Evolutionary conservation across 2,329 filamentous ascomycete genomes (phyloP).

Genomic region (Penicillium rolfsii): DNA sequence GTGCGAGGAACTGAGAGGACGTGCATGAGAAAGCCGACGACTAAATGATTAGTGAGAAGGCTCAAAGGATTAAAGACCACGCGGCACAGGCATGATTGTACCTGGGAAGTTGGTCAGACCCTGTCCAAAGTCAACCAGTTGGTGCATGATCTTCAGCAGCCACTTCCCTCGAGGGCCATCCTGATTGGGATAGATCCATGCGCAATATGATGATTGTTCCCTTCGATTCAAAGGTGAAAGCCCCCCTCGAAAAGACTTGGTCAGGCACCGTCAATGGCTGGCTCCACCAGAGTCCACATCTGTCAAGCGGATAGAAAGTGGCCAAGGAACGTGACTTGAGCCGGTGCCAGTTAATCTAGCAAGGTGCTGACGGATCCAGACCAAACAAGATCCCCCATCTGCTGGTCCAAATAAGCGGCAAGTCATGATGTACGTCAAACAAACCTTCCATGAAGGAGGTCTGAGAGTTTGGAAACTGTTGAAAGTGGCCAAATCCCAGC

Average conservation of each 20-base stretch:
- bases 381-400: too few relatives aligned
- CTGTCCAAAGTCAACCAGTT: neutral
- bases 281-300: neutral
- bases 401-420: neutral
- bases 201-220: neutral
- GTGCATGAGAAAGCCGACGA: neutral
- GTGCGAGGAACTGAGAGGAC: constrained; percentile 5
- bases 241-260: neutral
- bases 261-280: neutral
- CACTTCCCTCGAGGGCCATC: neutral
- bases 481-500: neutral
- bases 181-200: neutral
- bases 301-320: neutral
- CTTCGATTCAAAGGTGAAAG: neutral
- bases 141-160: neutral
- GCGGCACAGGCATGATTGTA: neutral
- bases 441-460: neutral
- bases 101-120: neutral
- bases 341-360: neutral
- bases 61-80: neutral
- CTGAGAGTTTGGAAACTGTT: neutral
- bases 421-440: neutral
- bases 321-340: neutral
- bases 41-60: neutral
- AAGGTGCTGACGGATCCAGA: neutral